These are phyloP conservation scores for Thermomyces lanuginosus DNA, from an alignment of 2,329 filamentous ascomycete species.

Conservation along the genomic window DNA sequence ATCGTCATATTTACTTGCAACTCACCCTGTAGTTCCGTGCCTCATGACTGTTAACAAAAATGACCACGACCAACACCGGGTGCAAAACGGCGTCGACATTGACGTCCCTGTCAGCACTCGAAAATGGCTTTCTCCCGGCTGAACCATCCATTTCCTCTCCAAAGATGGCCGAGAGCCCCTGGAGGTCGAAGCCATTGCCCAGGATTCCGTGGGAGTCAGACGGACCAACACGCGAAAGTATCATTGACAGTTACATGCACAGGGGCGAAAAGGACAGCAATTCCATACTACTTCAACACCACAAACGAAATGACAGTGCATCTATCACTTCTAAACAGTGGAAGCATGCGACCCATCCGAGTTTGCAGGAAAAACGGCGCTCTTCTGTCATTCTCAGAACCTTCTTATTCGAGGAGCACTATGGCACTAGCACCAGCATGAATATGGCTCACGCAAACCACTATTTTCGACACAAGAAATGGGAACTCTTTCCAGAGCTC, in stretches of 20 bases:
- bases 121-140: conserved; percentile 19
- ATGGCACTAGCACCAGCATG: conserved; percentile 11
- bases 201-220: conserved; percentile 3
- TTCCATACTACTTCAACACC: background rate
- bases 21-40: too few relatives aligned
- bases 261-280: background rate
- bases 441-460: conserved; percentile 14
- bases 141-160: conserved; percentile 9
- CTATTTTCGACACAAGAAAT: conserved; percentile 27
- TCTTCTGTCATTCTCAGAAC: conserved; percentile 9
- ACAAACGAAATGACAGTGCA: conserved; percentile 1
- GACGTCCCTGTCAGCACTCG: conserved; percentile 22
- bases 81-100: too few relatives aligned
- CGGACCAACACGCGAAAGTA: conserved; percentile 6
- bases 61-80: conserved; percentile 18
- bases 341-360: conserved; percentile 2
- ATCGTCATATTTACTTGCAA: background rate
- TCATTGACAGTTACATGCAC: conserved; percentile 5
- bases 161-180: conserved; percentile 12
- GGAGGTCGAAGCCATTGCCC: conserved; percentile 7
- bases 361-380: conserved; percentile 2
- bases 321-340: conserved; percentile 1
- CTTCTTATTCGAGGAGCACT: conserved; percentile 13
- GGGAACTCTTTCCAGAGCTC: conserved; percentile 26
- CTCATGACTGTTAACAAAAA: too few relatives aligned